Evolutionary conservation across 106 monocot genomes (phyloP).

Genomic region (Dendrobium chrysotoxum): DNA sequence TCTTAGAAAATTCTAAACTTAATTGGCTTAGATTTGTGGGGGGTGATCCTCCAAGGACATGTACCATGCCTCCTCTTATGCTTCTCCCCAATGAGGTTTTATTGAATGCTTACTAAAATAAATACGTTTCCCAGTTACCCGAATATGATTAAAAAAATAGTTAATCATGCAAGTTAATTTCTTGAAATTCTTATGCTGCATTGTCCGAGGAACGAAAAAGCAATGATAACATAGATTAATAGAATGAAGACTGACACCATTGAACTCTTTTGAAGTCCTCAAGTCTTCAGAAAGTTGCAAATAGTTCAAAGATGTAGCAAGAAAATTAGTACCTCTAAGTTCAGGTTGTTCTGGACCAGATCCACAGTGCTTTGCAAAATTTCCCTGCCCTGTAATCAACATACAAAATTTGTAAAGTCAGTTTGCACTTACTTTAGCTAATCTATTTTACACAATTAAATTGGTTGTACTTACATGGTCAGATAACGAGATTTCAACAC

Average conservation of each 20-base stretch:
- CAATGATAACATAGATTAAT: not conserved
- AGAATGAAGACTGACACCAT: not conserved
- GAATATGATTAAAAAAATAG: too few species aligned
- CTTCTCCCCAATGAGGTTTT: too few species aligned
- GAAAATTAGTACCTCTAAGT: constrained; percentile 65
- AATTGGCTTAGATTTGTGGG: too few species aligned
- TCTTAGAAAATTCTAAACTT: too few species aligned
- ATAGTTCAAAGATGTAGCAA: not conserved
- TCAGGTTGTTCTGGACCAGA: constrained; percentile 88
- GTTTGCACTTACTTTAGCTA: not conserved
- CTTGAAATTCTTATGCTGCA: not conserved
- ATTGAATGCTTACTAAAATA: too few species aligned
- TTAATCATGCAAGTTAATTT: too few species aligned
- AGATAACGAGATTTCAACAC: not conserved
- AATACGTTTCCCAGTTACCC: too few species aligned
- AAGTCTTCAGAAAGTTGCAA: not conserved
- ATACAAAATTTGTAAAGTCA: not conserved
- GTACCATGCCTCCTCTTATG: too few species aligned
- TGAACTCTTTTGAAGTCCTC: not conserved
- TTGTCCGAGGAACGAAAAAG: not conserved
- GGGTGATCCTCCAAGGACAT: too few species aligned
- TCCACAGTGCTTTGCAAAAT: constrained; percentile 97
- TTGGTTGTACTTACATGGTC: not conserved
- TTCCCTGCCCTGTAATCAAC: constrained; percentile 70
- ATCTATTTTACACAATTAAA: not conserved